Conservation (phyloP, 2,329 filamentous ascomycete genomes). For the Penicillium palitans region DNA sequence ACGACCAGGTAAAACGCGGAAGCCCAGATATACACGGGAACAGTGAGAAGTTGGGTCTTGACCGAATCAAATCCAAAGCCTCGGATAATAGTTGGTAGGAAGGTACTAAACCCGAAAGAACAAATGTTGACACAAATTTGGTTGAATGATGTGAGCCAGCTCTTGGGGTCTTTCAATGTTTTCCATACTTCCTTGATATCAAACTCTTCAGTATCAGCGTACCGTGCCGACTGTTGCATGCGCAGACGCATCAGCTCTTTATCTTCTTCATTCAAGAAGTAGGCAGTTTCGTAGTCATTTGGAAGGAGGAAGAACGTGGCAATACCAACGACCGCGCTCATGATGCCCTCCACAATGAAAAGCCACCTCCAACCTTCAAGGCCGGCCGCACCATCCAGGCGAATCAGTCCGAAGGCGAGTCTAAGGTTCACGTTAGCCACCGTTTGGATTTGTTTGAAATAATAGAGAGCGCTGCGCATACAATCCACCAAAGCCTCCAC, state of each 20-base stretch:
- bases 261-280: slow-evolving; percentile 48
- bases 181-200: slow-evolving; percentile 22
- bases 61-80: slow-evolving; percentile 48
- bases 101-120: slow-evolving; percentile 53
- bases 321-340: slow-evolving; percentile 41
- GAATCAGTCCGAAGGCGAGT: slow-evolving; percentile 32
- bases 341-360: slow-evolving; percentile 48
- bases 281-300: slow-evolving; percentile 45
- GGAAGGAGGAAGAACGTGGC: slow-evolving; percentile 48
- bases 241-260: slow-evolving; percentile 48
- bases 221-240: slow-evolving; percentile 39
- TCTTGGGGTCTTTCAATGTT: slow-evolving; percentile 15
- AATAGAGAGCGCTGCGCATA: neutral
- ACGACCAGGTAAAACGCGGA: slow-evolving; percentile 14
- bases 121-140: slow-evolving; percentile 49
- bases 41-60: slow-evolving; percentile 25
- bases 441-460: neutral
- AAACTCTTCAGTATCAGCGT: slow-evolving; percentile 48
- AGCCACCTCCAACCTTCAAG: slow-evolving; percentile 46
- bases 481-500: slow-evolving; percentile 26
- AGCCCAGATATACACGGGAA: slow-evolving; percentile 20
- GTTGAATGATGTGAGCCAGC: slow-evolving; percentile 34
- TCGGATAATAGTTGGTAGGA: slow-evolving; percentile 53
- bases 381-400: slow-evolving; percentile 45
- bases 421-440: slow-evolving; percentile 1